These are phyloP conservation scores for Mycosphaerella sp. DNA, from an alignment of 2,329 filamentous ascomycete genomes.

Conservation along the genomic window DNA sequence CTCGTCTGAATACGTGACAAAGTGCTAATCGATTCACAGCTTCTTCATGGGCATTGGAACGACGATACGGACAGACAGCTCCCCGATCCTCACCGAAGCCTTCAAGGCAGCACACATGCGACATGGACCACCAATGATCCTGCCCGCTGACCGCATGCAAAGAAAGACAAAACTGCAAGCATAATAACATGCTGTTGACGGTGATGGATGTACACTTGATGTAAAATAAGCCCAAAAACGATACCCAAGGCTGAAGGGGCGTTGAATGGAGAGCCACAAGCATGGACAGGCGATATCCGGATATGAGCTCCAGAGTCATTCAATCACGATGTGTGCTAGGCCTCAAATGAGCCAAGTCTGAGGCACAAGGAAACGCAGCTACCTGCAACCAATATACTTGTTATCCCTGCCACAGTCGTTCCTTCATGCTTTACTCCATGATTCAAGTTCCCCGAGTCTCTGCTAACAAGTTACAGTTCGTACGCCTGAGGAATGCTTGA, in stretches of 20 bases:
- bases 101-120: conserved; percentile 61
- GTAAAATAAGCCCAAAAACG: neutral
- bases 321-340: neutral
- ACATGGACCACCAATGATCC: conserved; percentile 62
- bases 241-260: neutral
- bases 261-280: neutral
- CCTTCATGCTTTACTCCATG: neutral
- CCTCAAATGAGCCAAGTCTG: neutral
- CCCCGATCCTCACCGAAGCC: conserved; percentile 65
- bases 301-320: neutral
- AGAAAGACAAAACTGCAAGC: conserved; percentile 5
- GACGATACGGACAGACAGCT: conserved; percentile 86
- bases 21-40: conserved; percentile 32
- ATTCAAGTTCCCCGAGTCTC: neutral
- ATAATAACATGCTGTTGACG: conserved; percentile 1
- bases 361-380: neutral
- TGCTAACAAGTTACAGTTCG: neutral
- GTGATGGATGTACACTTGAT: neutral
- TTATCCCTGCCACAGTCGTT: neutral
- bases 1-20: neutral
- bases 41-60: conserved; percentile 99
- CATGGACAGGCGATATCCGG: neutral
- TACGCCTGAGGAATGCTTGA: neutral
- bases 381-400: neutral
- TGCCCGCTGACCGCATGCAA: conserved; percentile 41